Percentiles rank a stretch among this genome's conserved stretches.
phyloP scores from a whole-genome alignment of 371 early-diverging fungal species.

The Mortierella sp. region DNA sequence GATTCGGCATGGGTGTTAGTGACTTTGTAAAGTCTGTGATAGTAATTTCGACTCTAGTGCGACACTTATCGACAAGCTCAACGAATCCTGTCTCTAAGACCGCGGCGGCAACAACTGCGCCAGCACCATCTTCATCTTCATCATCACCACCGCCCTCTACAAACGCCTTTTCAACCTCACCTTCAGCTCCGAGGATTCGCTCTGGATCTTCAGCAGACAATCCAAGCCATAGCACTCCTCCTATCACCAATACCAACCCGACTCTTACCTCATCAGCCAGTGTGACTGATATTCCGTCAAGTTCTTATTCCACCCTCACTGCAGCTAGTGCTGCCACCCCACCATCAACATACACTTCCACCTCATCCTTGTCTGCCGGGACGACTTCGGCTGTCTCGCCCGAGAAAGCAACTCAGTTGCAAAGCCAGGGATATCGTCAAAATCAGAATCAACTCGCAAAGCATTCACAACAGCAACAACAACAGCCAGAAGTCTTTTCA shows the following conservation, averaged over 20 bases:
- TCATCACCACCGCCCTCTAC: conserved; percentile 5
- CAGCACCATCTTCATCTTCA: background rate
- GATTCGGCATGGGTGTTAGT: conserved; percentile 44
- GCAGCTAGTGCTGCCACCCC: background rate
- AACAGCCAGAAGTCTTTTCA: conserved; percentile 44
- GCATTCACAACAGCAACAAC: conserved; percentile 18
- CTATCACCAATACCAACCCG: background rate
- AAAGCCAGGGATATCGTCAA: conserved; percentile 1
- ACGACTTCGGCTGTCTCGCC: background rate
- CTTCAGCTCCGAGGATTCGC: conserved; percentile 11
- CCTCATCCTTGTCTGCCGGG: conserved; percentile 9
- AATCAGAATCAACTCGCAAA: conserved; percentile 1
- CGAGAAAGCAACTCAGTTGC: background rate
- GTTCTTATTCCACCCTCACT: background rate
- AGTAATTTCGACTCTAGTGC: conserved; percentile 41
- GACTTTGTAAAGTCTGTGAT: conserved; percentile 51
- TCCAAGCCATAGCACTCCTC: conserved; percentile 8
- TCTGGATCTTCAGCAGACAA: conserved; percentile 22
- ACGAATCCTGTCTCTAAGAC: background rate
- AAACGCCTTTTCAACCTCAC: conserved; percentile 9
- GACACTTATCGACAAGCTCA: conserved; percentile 30
- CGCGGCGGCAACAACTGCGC: background rate
- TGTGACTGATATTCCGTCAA: conserved; percentile 8
- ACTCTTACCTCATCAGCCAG: conserved; percentile 1
- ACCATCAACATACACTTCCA: background rate